Conservation (phyloP, 768 basidiomycete genomes). For the Amanita thiersii region DNA sequence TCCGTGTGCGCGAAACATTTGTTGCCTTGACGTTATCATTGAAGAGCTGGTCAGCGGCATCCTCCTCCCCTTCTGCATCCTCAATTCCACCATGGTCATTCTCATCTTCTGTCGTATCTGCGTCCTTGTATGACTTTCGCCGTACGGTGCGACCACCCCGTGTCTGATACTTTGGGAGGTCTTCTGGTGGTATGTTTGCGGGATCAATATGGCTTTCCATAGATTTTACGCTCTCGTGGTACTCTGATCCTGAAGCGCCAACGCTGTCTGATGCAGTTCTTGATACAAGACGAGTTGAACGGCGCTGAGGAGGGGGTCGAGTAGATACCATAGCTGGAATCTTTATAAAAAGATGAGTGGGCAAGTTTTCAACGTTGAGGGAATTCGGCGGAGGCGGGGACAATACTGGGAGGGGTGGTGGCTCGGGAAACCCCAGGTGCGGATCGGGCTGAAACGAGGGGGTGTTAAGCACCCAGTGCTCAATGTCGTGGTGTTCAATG, state of each 20-base stretch:
- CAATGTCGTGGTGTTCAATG: constrained; percentile 4
- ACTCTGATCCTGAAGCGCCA: constrained; percentile 39
- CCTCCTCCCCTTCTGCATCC: constrained; percentile 8
- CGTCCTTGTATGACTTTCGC: constrained; percentile 26
- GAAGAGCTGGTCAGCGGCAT: constrained; percentile 15
- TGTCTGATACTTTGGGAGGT: constrained; percentile 20
- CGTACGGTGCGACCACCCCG: constrained; percentile 32
- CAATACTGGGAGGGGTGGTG: too few relatives aligned
- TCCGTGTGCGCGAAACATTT: constrained; percentile 9
- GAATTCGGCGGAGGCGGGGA: constrained; percentile 1
- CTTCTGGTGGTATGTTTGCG: constrained; percentile 20
- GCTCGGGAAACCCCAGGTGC: constrained; percentile 2
- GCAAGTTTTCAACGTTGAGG: neutral
- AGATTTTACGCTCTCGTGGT: constrained; percentile 39
- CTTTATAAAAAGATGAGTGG: constrained; percentile 17
- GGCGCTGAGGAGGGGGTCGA: constrained; percentile 19
- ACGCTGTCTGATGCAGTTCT: constrained; percentile 22
- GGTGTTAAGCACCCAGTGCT: constrained; percentile 7
- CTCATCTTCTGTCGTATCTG: constrained; percentile 20
- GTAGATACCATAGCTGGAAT: constrained; percentile 18
- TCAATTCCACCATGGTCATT: constrained; percentile 7
- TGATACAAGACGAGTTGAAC: constrained; percentile 24
- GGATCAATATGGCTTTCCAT: constrained; percentile 22
- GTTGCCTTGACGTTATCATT: constrained; percentile 20
- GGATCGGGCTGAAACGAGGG: constrained; percentile 7